Evolutionary conservation across 2,329 filamentous ascomycete genomes (phyloP), one percentile per base, ranked within the genome.

Genomic region (Alternaria tenuissima): DNA sequence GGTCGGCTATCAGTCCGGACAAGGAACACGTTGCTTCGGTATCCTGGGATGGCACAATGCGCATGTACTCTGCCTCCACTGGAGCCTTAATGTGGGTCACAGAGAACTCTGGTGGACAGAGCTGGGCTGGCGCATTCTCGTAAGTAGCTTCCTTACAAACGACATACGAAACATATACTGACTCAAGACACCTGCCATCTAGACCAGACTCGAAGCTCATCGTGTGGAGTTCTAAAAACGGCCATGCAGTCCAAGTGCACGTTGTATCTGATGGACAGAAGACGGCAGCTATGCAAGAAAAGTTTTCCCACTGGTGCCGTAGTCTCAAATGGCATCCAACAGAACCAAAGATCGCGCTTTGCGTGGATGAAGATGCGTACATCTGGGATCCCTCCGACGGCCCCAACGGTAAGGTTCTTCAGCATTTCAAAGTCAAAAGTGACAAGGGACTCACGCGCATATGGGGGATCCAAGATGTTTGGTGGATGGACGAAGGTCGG

Each of bases 11-110:
- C 46, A 76, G 71, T 41, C 68, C 73, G 2, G 41, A 76, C 32
- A 47, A 58, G 16, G 36, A 62, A 39, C 51, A 64, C 36, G 61
- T 75, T 49, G 71, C 71, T 5, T 71, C 67, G 3, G 63, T 74
- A 14, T 67, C 74, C 22, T 74, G 68, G 70, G 71, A 75, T 46
- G 71, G 72, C 3, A 68, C 67, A 8, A 32, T 76, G 46, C 69
- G 70, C n/a, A 68, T 75, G 67, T 71, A 70, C 51, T 64, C 58
- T 18, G 60, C 28, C n/a, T 22, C 22, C 4, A 67, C 66, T 7
- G 71, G 71, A 4, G 54, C 61, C 24, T 51, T 75, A 1, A 42
- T 51, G 30, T 74, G 72, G 72, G 52, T 52, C 9, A 66, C 63
- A 5, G 60, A 59, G 11, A 38, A 69, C 16, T 64, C 63, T 4